Evolutionary conservation across 2,329 filamentous ascomycete genomes (phyloP).

Genomic region (Cadophora malorum): DNA sequence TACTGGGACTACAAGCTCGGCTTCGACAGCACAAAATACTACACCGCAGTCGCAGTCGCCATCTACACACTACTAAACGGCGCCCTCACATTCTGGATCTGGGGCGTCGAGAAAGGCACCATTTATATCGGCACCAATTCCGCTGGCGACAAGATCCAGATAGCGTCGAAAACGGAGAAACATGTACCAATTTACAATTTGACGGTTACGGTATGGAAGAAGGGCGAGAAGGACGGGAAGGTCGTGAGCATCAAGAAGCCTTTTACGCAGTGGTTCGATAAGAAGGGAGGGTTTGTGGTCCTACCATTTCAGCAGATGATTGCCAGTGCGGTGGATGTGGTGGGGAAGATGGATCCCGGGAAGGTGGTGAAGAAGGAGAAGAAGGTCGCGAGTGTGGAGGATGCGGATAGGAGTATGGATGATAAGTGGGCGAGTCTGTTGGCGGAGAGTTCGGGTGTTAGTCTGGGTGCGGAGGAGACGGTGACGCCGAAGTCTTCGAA

Average conservation of each 20-base stretch:
- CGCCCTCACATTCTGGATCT: slow-evolving; percentile 83
- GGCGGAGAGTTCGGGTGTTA: slow-evolving; percentile 41
- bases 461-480: slow-evolving; percentile 29
- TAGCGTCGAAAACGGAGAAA: slow-evolving; percentile 77
- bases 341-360: slow-evolving; percentile 71
- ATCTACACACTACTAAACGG: slow-evolving; percentile 82
- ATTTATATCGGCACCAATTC: slow-evolving; percentile 76
- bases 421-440: slow-evolving; percentile 43
- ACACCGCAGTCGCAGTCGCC: slow-evolving; percentile 79
- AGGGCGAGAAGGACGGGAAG: slow-evolving; percentile 27
- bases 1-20: slow-evolving; percentile 90
- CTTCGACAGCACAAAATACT: slow-evolving; percentile 84
- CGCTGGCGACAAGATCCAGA: slow-evolving; percentile 74
- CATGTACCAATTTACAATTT: slow-evolving; percentile 82
- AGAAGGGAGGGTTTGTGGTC: slow-evolving; percentile 72
- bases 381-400: slow-evolving; percentile 27
- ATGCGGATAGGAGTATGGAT: slow-evolving; percentile 39
- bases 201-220: slow-evolving; percentile 60
- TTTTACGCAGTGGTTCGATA: slow-evolving; percentile 81
- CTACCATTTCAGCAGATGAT: slow-evolving; percentile 81
- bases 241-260: slow-evolving; percentile 57
- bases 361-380: slow-evolving; percentile 50
- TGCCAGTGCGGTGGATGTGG: slow-evolving; percentile 67
- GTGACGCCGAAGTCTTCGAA: slow-evolving; percentile 35
- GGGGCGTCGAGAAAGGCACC: slow-evolving; percentile 78